phyloP scores from a whole-genome alignment of 2,329 filamentous ascomycete genomes.

The Blastomyces percursus region DNA sequence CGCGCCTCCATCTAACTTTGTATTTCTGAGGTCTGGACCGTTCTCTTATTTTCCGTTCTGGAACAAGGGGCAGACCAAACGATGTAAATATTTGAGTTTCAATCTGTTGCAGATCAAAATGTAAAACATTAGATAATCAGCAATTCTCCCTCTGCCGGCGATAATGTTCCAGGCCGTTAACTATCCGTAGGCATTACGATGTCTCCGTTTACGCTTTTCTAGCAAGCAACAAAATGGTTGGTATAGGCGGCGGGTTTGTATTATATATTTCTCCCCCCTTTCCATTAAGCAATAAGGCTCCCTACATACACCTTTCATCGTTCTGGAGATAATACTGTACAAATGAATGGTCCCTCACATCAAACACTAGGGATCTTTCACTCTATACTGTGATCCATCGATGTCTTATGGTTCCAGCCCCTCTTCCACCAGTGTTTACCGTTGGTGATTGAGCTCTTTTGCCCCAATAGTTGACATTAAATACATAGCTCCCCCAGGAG shows the following conservation, averaged over 20 bases:
- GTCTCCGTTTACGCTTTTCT: no score
- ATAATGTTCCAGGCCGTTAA: not conserved
- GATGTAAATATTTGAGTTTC: not conserved
- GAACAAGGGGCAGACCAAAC: not conserved
- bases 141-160: not conserved
- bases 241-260: no score
- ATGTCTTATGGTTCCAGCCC: no score
- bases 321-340: no score
- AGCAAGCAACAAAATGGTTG: no score
- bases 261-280: no score
- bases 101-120: not conserved
- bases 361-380: no score
- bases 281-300: not conserved
- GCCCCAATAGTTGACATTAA: no score
- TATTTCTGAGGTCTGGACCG: not conserved
- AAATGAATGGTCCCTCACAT: no score
- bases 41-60: not conserved
- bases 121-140: not conserved
- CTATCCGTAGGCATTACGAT: not conserved
- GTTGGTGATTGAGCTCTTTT: no score
- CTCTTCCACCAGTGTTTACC: no score
- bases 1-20: not conserved
- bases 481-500: not conserved
- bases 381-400: slow-evolving; percentile 49
- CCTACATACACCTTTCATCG: no score